These are phyloP conservation scores for Pezicula rhizophila DNA, from an alignment of 2,329 filamentous ascomycete species.

Conservation along the genomic window DNA sequence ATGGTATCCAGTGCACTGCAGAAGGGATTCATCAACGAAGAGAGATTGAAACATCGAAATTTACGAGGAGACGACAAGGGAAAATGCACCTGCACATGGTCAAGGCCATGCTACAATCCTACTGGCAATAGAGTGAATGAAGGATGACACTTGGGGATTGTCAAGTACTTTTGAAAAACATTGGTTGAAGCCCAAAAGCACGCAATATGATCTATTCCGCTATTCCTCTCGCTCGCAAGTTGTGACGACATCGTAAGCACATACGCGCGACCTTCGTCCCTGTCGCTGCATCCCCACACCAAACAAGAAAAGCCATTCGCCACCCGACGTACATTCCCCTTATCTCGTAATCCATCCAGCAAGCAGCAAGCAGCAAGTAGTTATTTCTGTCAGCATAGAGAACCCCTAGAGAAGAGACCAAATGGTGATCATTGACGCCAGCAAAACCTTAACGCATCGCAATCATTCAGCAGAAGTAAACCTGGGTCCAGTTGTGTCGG, in stretches of 20 bases:
- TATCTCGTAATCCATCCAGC: background rate
- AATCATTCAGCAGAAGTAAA: background rate
- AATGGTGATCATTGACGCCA: conserved; percentile 7
- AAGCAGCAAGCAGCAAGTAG: background rate
- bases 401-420: background rate
- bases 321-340: background rate
- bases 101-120: no score
- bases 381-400: background rate
- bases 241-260: background rate
- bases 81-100: no score
- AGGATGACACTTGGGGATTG: no score
- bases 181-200: no score
- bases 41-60: no score
- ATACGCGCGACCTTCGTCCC: background rate
- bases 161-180: no score
- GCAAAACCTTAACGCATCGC: background rate
- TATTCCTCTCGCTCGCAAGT: no score
- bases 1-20: no score
- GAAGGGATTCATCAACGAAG: no score
- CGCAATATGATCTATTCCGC: no score
- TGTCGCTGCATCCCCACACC: background rate
- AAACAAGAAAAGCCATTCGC: background rate
- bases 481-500: background rate
- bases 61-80: no score
- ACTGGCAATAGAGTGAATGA: no score